phyloP scores from a whole-genome alignment of 2,329 filamentous ascomycete species.

The Niveomyces coronatus region DNA sequence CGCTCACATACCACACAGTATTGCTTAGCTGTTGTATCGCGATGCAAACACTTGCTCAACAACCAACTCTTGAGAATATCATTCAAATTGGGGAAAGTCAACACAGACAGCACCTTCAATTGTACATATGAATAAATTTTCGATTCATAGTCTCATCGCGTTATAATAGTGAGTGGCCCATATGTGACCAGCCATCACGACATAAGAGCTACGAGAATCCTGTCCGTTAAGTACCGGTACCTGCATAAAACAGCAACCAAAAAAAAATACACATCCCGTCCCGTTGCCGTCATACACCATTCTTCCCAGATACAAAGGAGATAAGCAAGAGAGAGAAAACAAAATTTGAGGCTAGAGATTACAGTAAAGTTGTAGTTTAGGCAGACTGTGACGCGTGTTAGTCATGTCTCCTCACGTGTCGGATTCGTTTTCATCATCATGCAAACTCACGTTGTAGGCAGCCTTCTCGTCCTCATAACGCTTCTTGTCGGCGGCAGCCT shows the following conservation, averaged over 20 bases:
- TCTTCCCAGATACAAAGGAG: conserved; percentile 21
- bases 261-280: conserved; percentile 29
- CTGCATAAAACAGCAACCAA: conserved; percentile 19
- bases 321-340: conserved; percentile 27
- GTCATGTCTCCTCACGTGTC: neutral
- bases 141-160: conserved; percentile 9
- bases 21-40: no score
- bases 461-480: conserved; percentile 98
- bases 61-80: neutral
- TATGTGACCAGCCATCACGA: conserved; percentile 7
- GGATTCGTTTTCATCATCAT: conserved; percentile 9
- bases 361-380: conserved; percentile 12
- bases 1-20: no score
- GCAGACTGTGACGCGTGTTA: neutral
- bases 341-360: conserved; percentile 14
- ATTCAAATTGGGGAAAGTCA: no score
- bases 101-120: neutral
- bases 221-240: conserved; percentile 24
- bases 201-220: conserved; percentile 18
- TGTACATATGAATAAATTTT: conserved; percentile 4
- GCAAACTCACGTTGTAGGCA: conserved; percentile 66
- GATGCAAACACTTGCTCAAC: neutral
- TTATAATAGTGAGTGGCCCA: conserved; percentile 7
- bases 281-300: conserved; percentile 33
- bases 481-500: conserved; percentile 97